phyloP scores from a whole-genome alignment of 371 early-diverging fungal genomes.

The Mortierella sp. region DNA sequence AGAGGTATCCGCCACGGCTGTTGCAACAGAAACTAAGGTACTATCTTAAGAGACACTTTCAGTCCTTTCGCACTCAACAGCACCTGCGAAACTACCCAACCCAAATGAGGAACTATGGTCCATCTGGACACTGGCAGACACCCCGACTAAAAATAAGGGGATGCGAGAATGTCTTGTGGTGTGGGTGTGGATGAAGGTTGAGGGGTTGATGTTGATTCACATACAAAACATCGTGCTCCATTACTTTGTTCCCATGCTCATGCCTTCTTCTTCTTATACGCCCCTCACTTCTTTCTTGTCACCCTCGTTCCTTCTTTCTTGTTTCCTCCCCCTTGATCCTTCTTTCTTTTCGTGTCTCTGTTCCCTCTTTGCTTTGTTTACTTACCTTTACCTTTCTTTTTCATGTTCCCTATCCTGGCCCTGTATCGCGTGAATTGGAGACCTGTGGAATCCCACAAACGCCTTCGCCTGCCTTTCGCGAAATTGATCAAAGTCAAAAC shows the following conservation, averaged over 20 bases:
- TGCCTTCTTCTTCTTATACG: not conserved
- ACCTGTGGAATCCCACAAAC: too few relatives aligned
- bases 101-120: not conserved
- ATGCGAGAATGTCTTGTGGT: not conserved
- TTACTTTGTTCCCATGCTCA: not conserved
- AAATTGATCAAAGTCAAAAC: too few relatives aligned
- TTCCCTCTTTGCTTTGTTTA: too few relatives aligned
- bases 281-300: not conserved
- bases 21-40: not conserved
- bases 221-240: not conserved
- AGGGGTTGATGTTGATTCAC: not conserved
- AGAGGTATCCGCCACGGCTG: not conserved
- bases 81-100: not conserved
- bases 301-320: not conserved
- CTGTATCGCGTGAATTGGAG: too few relatives aligned
- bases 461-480: too few relatives aligned
- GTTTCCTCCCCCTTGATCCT: not conserved
- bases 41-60: not conserved
- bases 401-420: too few relatives aligned
- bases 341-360: not conserved
- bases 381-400: too few relatives aligned
- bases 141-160: not conserved
- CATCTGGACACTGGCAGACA: not conserved
- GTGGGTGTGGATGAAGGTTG: not conserved
- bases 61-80: too few relatives aligned